Percentiles rank a stretch among this genome's conserved stretches.
phyloP scores from a whole-genome alignment of 2,329 filamentous ascomycete genomes.

The Arthroderma sp. region DNA sequence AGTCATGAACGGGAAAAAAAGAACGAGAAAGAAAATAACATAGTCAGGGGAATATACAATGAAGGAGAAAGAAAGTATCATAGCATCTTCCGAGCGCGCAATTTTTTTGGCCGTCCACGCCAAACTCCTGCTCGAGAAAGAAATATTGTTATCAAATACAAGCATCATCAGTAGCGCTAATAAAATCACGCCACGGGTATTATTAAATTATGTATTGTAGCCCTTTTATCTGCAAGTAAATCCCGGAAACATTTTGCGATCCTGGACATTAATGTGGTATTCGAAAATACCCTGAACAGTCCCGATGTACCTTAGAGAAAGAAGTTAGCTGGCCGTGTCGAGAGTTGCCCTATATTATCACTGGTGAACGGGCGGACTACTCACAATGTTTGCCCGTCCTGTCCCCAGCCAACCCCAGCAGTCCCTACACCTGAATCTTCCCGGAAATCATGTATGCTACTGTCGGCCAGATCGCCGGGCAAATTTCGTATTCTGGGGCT shows the following conservation, averaged over 20 bases:
- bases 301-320: constrained; percentile 29
- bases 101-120: no score
- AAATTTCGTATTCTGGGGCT: constrained; percentile 26
- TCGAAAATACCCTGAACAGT: constrained; percentile 37
- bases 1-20: no score
- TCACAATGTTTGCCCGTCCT: constrained; percentile 35
- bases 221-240: constrained; percentile 27
- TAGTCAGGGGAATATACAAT: no score
- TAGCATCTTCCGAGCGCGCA: no score
- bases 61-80: no score
- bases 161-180: no score
- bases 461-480: constrained; percentile 23
- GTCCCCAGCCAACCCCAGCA: constrained; percentile 35
- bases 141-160: no score
- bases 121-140: no score
- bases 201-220: no score
- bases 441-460: constrained; percentile 19
- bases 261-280: constrained; percentile 32
- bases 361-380: constrained; percentile 13
- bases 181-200: no score
- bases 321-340: constrained; percentile 5
- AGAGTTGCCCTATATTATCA: background rate
- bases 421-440: constrained; percentile 29
- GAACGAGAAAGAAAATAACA: no score
- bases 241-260: constrained; percentile 35